Conservation (phyloP, 2,329 filamentous ascomycete species). For the Botryotinia narcissicola region DNA sequence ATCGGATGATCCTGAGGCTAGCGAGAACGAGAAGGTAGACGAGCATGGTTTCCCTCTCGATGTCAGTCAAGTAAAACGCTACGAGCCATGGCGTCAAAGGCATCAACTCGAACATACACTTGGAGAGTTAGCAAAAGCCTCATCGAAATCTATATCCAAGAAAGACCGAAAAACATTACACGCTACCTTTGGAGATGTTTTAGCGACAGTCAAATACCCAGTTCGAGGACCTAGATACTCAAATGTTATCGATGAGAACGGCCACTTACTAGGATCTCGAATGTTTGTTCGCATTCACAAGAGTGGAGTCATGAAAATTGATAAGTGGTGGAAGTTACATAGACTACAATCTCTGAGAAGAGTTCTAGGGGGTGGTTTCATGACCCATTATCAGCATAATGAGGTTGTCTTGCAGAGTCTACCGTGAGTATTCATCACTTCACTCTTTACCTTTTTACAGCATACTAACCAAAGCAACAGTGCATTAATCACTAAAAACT, state of each 20-base stretch:
- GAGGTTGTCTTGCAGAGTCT: slow-evolving; percentile 58
- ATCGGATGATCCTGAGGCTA: slow-evolving; percentile 44
- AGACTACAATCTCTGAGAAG: slow-evolving; percentile 60
- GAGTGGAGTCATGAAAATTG: slow-evolving; percentile 60
- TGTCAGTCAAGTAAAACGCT: slow-evolving; percentile 56
- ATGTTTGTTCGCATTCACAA: slow-evolving; percentile 59
- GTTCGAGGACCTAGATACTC: slow-evolving; percentile 65
- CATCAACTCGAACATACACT: slow-evolving; percentile 59
- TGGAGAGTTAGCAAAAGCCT: slow-evolving; percentile 56
- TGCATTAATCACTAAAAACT: background rate
- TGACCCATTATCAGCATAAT: slow-evolving; percentile 62
- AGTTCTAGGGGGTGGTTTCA: slow-evolving; percentile 59
- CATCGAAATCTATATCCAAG: slow-evolving; percentile 61
- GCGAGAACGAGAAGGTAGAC: slow-evolving; percentile 42
- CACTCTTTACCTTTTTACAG: background rate
- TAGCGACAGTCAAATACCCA: slow-evolving; percentile 64
- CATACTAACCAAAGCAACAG: background rate
- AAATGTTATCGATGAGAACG: slow-evolving; percentile 59
- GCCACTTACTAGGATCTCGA: slow-evolving; percentile 59
- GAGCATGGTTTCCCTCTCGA: slow-evolving; percentile 39
- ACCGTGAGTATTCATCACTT: slow-evolving; percentile 40
- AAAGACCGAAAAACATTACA: slow-evolving; percentile 66
- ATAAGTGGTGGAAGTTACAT: slow-evolving; percentile 73
- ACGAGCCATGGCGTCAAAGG: slow-evolving; percentile 64
- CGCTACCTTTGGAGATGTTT: slow-evolving; percentile 62